phyloP scores from a whole-genome alignment of 202 grass and related monocot species.

The Hordeum pubiflorum region DNA sequence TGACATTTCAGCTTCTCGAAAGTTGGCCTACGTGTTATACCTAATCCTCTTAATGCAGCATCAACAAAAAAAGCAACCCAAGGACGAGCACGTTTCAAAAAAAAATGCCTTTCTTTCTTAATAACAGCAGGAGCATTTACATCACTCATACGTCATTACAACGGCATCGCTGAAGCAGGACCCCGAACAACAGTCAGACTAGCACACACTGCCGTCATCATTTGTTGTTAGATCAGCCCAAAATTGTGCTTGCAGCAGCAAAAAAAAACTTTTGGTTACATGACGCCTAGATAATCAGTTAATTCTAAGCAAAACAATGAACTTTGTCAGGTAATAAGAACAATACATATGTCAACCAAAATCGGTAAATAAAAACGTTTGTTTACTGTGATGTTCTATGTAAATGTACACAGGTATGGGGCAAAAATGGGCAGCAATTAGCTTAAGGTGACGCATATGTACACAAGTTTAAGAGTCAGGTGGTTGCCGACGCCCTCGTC shows the following conservation, averaged over 20 bases:
- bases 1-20: background rate
- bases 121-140: conserved; percentile 13
- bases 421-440: conserved; percentile 7
- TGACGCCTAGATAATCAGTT: background rate
- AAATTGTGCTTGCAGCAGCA: background rate
- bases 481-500: background rate
- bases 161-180: background rate
- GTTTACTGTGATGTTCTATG: background rate
- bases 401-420: conserved; percentile 19
- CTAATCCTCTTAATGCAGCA: background rate
- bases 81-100: background rate
- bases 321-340: background rate
- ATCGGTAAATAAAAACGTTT: background rate
- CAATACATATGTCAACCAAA: conserved; percentile 1
- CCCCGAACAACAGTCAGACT: conserved; percentile 20
- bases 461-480: background rate
- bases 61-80: background rate
- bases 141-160: background rate
- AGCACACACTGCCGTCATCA: conserved; percentile 16
- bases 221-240: conserved; percentile 27
- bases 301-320: conserved; percentile 2
- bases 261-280: conserved; percentile 2
- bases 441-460: background rate
- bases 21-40: background rate
- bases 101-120: background rate